Evolutionary conservation across 2,329 filamentous ascomycete genomes (phyloP), one percentile per base, ranked within the genome.

Genomic region (Apiospora koreana): DNA sequence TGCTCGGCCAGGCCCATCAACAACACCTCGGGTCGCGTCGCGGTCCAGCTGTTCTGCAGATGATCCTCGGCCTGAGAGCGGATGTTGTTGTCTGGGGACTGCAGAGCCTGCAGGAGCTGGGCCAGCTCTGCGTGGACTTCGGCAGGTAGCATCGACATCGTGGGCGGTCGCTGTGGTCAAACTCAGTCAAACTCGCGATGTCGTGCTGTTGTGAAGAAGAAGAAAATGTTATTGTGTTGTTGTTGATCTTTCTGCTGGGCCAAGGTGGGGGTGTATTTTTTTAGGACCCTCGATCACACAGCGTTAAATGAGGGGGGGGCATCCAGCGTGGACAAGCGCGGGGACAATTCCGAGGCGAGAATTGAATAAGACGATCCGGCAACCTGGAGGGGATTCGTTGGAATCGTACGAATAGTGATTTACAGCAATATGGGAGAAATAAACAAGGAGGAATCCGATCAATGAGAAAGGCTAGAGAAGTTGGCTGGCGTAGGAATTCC

Each of bases 1-100:
- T 98, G 95, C 84, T 98, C 96, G 50, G 93, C 95, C 76, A 99
- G 85, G 74, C 95, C 96, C 92, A 98, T 96, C 79, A 99, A 85
- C 75, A 98, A 86, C 76, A 97, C 88, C 78, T 98, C 95, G 45
- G 96, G 95, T 72, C 93, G 89, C 70, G 89, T 87, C 72, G 86
- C 85, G 45, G 94, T 93, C 96, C 96, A 99, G 86, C 94, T 95
- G 82, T 90, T 93, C 81, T 94, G 93, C 73, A 99, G 86, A 81
- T 95, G 92, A 74, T 97, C 94, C 83, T 99, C 96, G 68, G 95
- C 95, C 81, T 94, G 90, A 41, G 93, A 90, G 80, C 96, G 92
- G 76, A 94, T 87, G 71, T 87, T 86, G 84, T 99, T 99, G 84
- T 99, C 95, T 76, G 94, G 85, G 65, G 94, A 95, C 84, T 96